Evolutionary conservation across 2,329 filamentous ascomycete species (phyloP), one percentile per base, ranked within the genome.

Genomic region (Ceratocystis alfenasii): DNA sequence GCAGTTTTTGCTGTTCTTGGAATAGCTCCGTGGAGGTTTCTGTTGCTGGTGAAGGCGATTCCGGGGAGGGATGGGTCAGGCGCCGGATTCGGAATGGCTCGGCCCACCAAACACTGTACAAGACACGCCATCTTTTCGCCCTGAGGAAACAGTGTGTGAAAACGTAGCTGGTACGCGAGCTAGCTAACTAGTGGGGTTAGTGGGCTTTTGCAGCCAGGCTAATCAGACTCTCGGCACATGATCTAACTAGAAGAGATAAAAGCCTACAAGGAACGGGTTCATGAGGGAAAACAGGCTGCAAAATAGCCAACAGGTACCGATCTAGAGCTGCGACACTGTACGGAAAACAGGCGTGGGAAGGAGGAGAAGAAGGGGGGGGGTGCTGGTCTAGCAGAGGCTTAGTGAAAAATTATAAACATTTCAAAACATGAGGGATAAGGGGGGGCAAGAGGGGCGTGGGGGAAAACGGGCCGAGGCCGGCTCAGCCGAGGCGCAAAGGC

Each of bases 391-490:
- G 25, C 22, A 57, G 12, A 57, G 22, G 22, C 10, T 30, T 57
- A 30, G 53, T n/a, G 22, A 2, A 28, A 57, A 57, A 33, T 57
- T 3, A 57, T 30, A 57, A 57, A 57, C 53, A 57, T n/a, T 57
- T 57, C 53, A 57, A 57, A 57, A 57, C 53, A 57, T n/a, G 53
- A 33, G 12, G 53, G 53, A 57, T 30, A 28, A 33, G 22, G 1
- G 28, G 53, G 28, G 8, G 53, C 22, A 12, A n/a, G 53, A 57
- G 53, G 25, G 53, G 53, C 22, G 25, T 57, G 53, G 17, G 53
- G 22, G 28, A 57, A 57, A 57, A 57, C 15, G 53, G 53, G 30
- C 53, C 53, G 53, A 57, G 53, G 53, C 25, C 25, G 53, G 53
- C 4, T n/a, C 28, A 57, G 53, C 53, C 53, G 53, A 57, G 53